Evolutionary conservation across 1,139 yeast species (phyloP).

Genomic region (Suhomyces kunorum): DNA sequence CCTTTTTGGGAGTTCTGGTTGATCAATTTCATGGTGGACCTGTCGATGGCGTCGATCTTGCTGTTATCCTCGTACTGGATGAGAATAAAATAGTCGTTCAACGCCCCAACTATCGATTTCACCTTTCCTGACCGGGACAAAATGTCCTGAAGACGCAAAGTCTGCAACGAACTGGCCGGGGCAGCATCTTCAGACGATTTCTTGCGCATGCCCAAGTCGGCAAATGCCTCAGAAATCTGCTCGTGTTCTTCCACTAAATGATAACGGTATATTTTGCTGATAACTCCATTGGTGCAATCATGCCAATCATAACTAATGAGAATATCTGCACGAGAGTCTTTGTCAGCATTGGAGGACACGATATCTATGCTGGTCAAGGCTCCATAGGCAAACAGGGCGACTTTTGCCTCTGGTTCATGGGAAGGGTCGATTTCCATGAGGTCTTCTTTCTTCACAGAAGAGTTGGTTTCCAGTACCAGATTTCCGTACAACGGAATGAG

Average conservation of each 20-base stretch:
- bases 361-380: constrained; percentile 35
- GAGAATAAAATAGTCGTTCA: constrained; percentile 28
- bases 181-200: constrained; percentile 14
- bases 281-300: constrained; percentile 18
- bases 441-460: constrained; percentile 15
- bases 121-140: constrained; percentile 24
- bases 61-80: constrained; percentile 42
- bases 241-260: constrained; percentile 30
- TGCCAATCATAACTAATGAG: constrained; percentile 35
- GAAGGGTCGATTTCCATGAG: constrained; percentile 24
- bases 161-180: constrained; percentile 9
- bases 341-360: constrained; percentile 43
- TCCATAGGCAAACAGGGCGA: constrained; percentile 13
- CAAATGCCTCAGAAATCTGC: constrained; percentile 33
- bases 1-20: constrained; percentile 11
- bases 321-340: constrained; percentile 39
- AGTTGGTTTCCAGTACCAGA: constrained; percentile 14
- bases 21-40: constrained; percentile 32
- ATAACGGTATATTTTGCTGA: constrained; percentile 41
- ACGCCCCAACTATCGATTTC: constrained; percentile 23
- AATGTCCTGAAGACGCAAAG: constrained; percentile 28
- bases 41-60: constrained; percentile 41
- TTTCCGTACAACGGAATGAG: constrained; percentile 24
- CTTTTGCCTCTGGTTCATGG: constrained; percentile 14
- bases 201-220: constrained; percentile 35